A percentile compares a stretch with the other conserved stretches of the same genome.
Conservation (phyloP, 176 grass and related monocot species). For the Eremochloa ophiuroides region DNA sequence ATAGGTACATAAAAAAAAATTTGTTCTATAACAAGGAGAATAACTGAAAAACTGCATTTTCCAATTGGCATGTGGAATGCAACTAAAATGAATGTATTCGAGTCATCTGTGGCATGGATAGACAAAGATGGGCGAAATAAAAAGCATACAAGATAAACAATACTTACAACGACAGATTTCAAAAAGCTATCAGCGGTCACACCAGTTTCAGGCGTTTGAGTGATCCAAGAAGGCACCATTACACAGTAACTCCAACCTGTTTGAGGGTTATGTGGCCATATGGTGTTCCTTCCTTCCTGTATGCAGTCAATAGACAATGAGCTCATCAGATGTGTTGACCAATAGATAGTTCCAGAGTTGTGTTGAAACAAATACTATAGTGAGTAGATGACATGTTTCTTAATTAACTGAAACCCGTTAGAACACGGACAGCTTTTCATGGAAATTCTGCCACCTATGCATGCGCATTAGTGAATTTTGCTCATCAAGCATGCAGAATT, state of each 20-base stretch:
- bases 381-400: not conserved
- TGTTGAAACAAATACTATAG: not conserved
- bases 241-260: conserved; percentile 99
- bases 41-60: not conserved
- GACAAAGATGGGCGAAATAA: not conserved
- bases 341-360: not conserved
- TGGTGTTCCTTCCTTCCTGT: conserved; percentile 86
- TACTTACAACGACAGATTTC: conserved; percentile 94
- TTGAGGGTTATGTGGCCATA: conserved; percentile 97
- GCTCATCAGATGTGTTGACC: not conserved
- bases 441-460: not conserved
- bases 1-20: not conserved
- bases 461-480: not conserved
- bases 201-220: conserved; percentile 69
- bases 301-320: not conserved
- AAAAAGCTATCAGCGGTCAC: conserved; percentile 70
- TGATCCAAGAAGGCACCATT: conserved; percentile 87
- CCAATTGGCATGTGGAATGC: not conserved
- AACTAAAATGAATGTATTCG: not conserved
- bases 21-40: not conserved
- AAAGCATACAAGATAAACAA: conserved; percentile 22
- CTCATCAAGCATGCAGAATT: not conserved
- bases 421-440: not conserved
- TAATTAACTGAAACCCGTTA: not conserved
- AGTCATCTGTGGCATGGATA: not conserved